Evolutionary conservation across 2,329 filamentous ascomycete genomes (phyloP), one percentile per base, ranked within the genome.

Genomic region (Aspergillus ruber): DNA sequence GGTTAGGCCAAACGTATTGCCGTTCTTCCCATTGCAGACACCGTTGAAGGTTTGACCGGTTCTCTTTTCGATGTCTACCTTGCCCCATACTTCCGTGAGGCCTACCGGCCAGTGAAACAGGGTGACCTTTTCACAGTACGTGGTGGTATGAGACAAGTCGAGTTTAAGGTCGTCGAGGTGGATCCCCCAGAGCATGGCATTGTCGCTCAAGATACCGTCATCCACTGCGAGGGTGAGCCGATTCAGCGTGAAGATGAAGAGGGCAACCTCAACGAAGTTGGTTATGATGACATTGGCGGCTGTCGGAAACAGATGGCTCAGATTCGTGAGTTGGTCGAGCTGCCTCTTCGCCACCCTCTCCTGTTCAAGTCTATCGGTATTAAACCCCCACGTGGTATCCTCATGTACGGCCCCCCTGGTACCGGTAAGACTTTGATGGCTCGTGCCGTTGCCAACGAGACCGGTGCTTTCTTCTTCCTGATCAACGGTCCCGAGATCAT

Each of bases 351-450:
- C 65, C 93, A 98, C 74, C 93, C 93, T 51, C 93, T 97, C 73
- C 86, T 98, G 44, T 98, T 98, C 86, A 98, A 97, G 81, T 97
- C 91, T 36, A 97, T 98, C 66, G 93, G 93, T 83, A 96, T 98
- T 78, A 98, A 98, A 82, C 93, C 93, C 47, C 93, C 93, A 41
- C 90, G 93, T 65, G 93, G 93, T 83, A 95, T 97, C 65, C 82
- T 98, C 67, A 89, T 98, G 66, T 91, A 87, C 70, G 93, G 93
- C 56, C 93, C 93, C 64, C 93, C 93, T 9, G 93, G 93, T 87
- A 97, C 93, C 55, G 93, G 93, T 85, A 98, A 98, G 81, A 98
- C 93, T 33, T 77, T 98, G 60, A 97, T 97, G 93, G 93, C 93
- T 65, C 88, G 93, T 73, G 93, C 93, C 55, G 93, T 98, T 48